These are phyloP conservation scores for Brassica juncea DNA, from an alignment of 345 rosid species.

Conservation along the genomic window DNA sequence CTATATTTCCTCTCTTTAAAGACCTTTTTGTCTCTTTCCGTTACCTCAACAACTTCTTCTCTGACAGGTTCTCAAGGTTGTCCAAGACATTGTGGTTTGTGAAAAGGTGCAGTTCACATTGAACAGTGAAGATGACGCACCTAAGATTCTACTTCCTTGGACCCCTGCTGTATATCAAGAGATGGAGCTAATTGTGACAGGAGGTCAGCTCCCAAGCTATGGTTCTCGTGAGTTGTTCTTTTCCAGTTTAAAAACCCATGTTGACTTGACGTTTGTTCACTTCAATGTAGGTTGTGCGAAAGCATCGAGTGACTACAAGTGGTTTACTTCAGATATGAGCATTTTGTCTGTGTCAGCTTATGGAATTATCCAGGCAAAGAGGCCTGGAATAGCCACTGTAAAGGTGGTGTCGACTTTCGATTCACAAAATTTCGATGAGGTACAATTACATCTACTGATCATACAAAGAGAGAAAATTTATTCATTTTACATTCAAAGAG, in stretches of 20 bases:
- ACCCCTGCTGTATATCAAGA: slow-evolving; percentile 78
- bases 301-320: slow-evolving; percentile 74
- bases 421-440: slow-evolving; percentile 87
- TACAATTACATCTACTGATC: slow-evolving; percentile 29
- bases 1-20: slow-evolving; percentile 5
- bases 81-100: slow-evolving; percentile 80
- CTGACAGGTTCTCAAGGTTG: slow-evolving; percentile 66
- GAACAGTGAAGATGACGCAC: slow-evolving; percentile 44
- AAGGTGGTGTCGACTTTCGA: slow-evolving; percentile 79
- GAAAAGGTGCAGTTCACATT: slow-evolving; percentile 61
- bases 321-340: slow-evolving; percentile 81
- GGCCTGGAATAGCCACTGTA: slow-evolving; percentile 80
- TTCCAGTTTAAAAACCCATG: slow-evolving; percentile 12
- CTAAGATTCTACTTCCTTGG: slow-evolving; percentile 71
- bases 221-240: slow-evolving; percentile 20
- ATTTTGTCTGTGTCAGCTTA: slow-evolving; percentile 66
- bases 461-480: not conserved
- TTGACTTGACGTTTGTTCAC: slow-evolving; percentile 23
- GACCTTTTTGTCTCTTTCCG: slow-evolving; percentile 3
- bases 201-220: slow-evolving; percentile 57
- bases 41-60: slow-evolving; percentile 32
- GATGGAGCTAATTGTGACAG: slow-evolving; percentile 70
- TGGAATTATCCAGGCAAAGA: slow-evolving; percentile 82
- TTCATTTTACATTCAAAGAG: not conserved
- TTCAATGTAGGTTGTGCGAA: slow-evolving; percentile 73